phyloP scores from a whole-genome alignment of 305 asterid genomes.

The Fraxinus nigra region DNA sequence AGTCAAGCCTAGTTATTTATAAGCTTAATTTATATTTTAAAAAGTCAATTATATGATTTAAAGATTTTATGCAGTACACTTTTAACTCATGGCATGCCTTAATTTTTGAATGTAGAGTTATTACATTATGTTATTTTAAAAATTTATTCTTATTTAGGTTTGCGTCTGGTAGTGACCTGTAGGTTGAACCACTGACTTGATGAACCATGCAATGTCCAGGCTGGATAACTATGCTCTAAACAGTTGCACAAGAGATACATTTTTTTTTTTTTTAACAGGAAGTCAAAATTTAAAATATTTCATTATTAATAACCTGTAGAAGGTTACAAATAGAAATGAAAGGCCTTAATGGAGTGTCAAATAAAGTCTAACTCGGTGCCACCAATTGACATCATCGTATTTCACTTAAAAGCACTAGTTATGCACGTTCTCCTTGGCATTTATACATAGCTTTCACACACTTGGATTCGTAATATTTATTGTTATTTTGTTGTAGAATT shows the following conservation, averaged over 20 bases:
- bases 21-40: not conserved
- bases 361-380: not conserved
- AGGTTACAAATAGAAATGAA: not conserved
- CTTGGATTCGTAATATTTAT: not conserved
- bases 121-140: not conserved
- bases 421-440: constrained; percentile 13
- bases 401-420: not conserved
- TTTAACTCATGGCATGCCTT: not conserved
- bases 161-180: not conserved
- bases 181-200: not conserved
- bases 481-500: constrained; percentile 10
- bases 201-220: not conserved
- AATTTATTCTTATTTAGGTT: not conserved
- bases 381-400: not conserved
- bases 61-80: not conserved
- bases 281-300: not conserved
- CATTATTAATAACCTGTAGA: not conserved
- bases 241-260: not conserved
- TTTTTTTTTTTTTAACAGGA: not conserved
- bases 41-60: not conserved
- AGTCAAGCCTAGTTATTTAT: not conserved
- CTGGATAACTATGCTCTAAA: not conserved
- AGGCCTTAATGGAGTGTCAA: not conserved
- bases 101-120: not conserved
- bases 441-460: constrained; percentile 1